These are phyloP conservation scores for Kluyveromyces nonfermentans DNA, from an alignment of 805 yeast genomes.

Conservation along the genomic window DNA sequence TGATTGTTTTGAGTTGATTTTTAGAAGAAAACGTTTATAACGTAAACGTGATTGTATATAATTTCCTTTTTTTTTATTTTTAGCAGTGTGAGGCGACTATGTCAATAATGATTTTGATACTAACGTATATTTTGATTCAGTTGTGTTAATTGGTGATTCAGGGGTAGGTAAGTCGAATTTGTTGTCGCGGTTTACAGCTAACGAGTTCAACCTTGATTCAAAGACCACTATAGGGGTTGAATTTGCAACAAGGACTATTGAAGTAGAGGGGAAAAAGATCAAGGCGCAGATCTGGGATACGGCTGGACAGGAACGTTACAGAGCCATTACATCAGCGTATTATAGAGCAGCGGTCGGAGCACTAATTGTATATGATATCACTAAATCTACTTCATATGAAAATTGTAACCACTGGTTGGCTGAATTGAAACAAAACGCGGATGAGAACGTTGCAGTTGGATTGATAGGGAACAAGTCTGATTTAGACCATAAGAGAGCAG, in stretches of 20 bases:
- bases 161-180: conserved; percentile 96
- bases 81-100: no score
- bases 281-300: conserved; percentile 98
- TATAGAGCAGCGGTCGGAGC: conserved; percentile 99
- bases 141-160: conserved; percentile 93
- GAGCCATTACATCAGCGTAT: conserved; percentile 96
- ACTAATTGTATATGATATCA: conserved; percentile 86
- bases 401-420: conserved; percentile 82
- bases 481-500: conserved; percentile 86
- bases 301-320: conserved; percentile 97
- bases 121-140: conserved; percentile 22
- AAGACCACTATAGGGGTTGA: conserved; percentile 97
- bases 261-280: conserved; percentile 72
- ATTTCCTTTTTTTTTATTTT: no score
- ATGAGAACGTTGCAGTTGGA: conserved; percentile 90
- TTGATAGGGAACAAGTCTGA: conserved; percentile 89
- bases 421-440: conserved; percentile 85
- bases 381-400: conserved; percentile 82
- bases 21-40: no score
- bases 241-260: conserved; percentile 92
- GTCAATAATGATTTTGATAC: not conserved
- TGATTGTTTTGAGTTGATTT: no score
- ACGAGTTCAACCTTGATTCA: conserved; percentile 90
- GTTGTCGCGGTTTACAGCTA: conserved; percentile 86
- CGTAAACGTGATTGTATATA: no score